A percentile compares a stretch with the other conserved stretches of the same genome.
These are phyloP conservation scores for Xylaria intraflava DNA, from an alignment of 495 filamentous ascomycete genomes.

Conservation along the genomic window DNA sequence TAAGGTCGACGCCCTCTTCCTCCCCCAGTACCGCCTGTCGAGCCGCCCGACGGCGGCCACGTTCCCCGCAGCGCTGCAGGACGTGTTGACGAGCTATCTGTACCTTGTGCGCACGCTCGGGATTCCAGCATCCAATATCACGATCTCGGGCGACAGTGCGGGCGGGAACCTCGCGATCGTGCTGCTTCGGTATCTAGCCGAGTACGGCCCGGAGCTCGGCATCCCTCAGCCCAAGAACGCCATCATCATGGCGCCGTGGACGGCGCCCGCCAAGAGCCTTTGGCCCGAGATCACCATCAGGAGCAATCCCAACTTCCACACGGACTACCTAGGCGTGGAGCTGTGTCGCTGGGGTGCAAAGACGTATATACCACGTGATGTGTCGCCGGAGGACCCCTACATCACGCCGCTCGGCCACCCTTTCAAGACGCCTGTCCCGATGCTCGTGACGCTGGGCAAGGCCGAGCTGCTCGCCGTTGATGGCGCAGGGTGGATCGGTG, in stretches of 20 bases:
- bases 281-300: constrained; percentile 3
- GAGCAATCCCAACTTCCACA: constrained; percentile 12
- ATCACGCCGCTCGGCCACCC: constrained; percentile 7
- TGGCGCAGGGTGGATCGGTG: background rate
- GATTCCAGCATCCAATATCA: constrained; percentile 23
- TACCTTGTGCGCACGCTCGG: constrained; percentile 32
- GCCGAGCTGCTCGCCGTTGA: constrained; percentile 8
- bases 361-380: constrained; percentile 4
- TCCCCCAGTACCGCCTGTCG: constrained; percentile 36
- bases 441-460: constrained; percentile 4
- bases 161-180: constrained; percentile 27
- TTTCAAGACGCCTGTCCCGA: constrained; percentile 7
- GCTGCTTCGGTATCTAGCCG: constrained; percentile 33
- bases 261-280: background rate
- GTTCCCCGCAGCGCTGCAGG: constrained; percentile 44
- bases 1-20: constrained; percentile 23
- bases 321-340: constrained; percentile 6
- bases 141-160: constrained; percentile 24
- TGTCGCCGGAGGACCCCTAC: constrained; percentile 5
- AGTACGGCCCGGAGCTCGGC: constrained; percentile 1
- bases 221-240: constrained; percentile 6
- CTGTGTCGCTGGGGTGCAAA: constrained; percentile 6
- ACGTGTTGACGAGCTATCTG: constrained; percentile 35
- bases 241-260: constrained; percentile 1
- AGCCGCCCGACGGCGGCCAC: constrained; percentile 17